phyloP scores from a whole-genome alignment of 352 stramenopile genomes.

The Globisporangium carolinianum region DNA sequence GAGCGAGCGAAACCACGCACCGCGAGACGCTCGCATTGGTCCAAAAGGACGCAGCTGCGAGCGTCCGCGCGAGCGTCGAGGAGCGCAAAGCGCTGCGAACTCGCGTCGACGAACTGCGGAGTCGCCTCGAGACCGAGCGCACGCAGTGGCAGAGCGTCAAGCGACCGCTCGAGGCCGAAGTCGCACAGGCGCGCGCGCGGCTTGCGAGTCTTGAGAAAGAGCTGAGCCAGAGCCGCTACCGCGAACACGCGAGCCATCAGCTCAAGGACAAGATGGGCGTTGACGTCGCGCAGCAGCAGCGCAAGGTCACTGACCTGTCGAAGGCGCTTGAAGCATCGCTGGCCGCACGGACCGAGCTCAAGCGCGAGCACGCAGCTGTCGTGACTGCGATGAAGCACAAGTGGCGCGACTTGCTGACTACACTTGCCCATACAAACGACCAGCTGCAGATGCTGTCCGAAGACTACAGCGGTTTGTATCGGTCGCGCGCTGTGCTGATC shows the following conservation, averaged over 20 bases:
- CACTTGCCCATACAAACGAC: constrained; percentile 39
- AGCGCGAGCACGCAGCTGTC: constrained; percentile 37
- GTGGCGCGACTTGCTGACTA: constrained; percentile 43
- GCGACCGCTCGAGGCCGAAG: constrained; percentile 40
- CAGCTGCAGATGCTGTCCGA: constrained; percentile 63
- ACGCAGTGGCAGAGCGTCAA: constrained; percentile 62
- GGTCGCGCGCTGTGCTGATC: constrained; percentile 24
- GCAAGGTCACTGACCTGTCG: constrained; percentile 45
- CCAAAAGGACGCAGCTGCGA: constrained; percentile 41
- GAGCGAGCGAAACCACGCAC: constrained; percentile 54
- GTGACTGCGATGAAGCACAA: constrained; percentile 59
- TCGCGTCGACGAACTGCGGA: constrained; percentile 55
- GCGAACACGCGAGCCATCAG: constrained; percentile 56
- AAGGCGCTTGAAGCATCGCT: constrained; percentile 47
- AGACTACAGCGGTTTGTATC: constrained; percentile 63
- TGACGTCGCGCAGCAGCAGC: constrained; percentile 43
- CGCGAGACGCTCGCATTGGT: constrained; percentile 52
- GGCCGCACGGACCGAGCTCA: constrained; percentile 33
- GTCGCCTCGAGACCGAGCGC: constrained; percentile 55
- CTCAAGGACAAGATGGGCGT: constrained; percentile 61
- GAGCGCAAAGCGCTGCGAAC: constrained; percentile 65
- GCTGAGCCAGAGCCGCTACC: constrained; percentile 47
- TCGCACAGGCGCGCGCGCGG: constrained; percentile 40
- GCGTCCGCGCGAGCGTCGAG: constrained; percentile 50
- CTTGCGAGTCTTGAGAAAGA: constrained; percentile 64